A percentile compares a stretch with the other conserved stretches of the same genome.
phyloP scores from a whole-genome alignment of 129 eudicot genomes.

The Ambrosia trifida region DNA sequence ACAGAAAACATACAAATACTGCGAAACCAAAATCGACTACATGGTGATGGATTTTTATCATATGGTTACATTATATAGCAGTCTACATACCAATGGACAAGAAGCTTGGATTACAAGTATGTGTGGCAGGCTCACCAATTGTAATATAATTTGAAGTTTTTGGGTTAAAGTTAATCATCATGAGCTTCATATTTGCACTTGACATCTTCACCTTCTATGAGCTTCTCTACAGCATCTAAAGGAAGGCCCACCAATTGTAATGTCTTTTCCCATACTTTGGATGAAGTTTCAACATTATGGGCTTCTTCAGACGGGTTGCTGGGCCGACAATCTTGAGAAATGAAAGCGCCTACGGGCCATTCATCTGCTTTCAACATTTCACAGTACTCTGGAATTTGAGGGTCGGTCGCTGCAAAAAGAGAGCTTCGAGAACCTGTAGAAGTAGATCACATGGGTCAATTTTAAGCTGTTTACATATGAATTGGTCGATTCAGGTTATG shows the following conservation, averaged over 20 bases:
- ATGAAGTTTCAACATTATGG: constrained; percentile 67
- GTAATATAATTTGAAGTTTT: constrained; percentile 1
- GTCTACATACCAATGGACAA: background rate
- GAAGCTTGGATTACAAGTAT: constrained; percentile 16
- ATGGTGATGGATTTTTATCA: background rate
- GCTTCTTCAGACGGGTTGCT: constrained; percentile 90
- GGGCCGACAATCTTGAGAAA: constrained; percentile 89
- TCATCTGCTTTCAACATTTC: constrained; percentile 80
- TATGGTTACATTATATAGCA: constrained; percentile 11
- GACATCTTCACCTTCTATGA: constrained; percentile 77
- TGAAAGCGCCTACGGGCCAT: constrained; percentile 86
- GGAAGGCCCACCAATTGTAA: constrained; percentile 87
- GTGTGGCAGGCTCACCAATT: constrained; percentile 16
- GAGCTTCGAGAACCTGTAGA: constrained; percentile 87
- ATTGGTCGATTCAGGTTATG: background rate
- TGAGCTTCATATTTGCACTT: constrained; percentile 58
- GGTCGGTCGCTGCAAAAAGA: constrained; percentile 97
- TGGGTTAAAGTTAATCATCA: constrained; percentile 17
- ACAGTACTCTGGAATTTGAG: constrained; percentile 81
- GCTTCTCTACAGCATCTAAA: constrained; percentile 76
- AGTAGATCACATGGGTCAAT: constrained; percentile 4
- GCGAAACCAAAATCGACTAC: constrained; percentile 3
- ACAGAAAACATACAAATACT: too few species aligned
- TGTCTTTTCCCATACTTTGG: constrained; percentile 85
- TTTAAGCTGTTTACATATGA: background rate